phyloP scores from a whole-genome alignment of 768 basidiomycete genomes.

The Podaxis carcinomalis region DNA sequence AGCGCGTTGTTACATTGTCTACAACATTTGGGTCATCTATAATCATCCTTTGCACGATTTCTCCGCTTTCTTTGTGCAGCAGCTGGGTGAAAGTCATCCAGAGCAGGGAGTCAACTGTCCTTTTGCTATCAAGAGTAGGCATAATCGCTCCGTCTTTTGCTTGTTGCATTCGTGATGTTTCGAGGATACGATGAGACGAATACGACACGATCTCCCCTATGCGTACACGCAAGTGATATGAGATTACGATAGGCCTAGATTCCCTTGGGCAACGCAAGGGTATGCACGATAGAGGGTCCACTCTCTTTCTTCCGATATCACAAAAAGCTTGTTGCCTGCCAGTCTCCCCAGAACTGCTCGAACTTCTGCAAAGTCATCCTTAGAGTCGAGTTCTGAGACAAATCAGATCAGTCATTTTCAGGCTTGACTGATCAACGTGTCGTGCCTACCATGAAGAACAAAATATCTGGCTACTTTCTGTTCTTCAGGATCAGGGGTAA shows the following conservation, averaged over 20 bases:
- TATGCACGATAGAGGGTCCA: conserved; percentile 48
- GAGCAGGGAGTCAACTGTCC: too few species aligned
- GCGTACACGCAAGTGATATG: background rate
- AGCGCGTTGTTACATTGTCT: too few species aligned
- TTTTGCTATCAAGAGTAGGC: too few species aligned
- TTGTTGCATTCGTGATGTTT: too few species aligned
- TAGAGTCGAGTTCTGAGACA: background rate
- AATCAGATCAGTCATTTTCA: background rate
- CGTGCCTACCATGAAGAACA: conserved; percentile 35
- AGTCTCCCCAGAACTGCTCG: background rate
- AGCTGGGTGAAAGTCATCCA: too few species aligned
- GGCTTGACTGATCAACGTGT: background rate
- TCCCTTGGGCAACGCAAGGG: conserved; percentile 40
- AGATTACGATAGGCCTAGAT: conserved; percentile 13
- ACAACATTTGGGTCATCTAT: too few species aligned
- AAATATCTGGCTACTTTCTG: conserved; percentile 32
- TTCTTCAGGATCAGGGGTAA: conserved; percentile 21
- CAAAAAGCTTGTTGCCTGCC: conserved; percentile 10
- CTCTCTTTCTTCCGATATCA: conserved; percentile 20
- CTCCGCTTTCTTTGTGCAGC: too few species aligned
- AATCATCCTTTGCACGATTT: too few species aligned
- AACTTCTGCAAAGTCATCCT: background rate
- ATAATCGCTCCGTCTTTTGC: too few species aligned
- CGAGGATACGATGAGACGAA: too few species aligned
- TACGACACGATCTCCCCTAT: too few species aligned